These are phyloP conservation scores for Musa beccarii DNA, from an alignment of 176 grass and related monocot genomes.

Conservation along the genomic window DNA sequence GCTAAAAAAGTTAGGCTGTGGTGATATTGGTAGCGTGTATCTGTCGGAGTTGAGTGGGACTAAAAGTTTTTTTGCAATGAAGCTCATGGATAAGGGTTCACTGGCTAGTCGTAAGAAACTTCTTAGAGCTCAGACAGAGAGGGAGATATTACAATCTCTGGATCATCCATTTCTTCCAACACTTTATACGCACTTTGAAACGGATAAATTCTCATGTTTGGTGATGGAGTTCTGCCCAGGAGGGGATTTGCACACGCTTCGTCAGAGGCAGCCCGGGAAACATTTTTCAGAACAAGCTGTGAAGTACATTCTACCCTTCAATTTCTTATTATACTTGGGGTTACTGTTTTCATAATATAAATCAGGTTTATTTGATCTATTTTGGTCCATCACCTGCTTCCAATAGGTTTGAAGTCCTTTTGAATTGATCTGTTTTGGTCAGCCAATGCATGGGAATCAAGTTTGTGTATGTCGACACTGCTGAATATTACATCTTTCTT, in stretches of 20 bases:
- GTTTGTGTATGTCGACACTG: too few relatives aligned
- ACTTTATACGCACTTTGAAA: constrained; percentile 20
- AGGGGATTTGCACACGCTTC: constrained; percentile 10
- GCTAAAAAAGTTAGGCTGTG: constrained; percentile 10
- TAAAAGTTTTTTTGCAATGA: constrained; percentile 18
- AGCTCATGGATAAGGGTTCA: constrained; percentile 12
- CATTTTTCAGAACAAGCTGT: constrained; percentile 20
- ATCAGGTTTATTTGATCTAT: background rate
- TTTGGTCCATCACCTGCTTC: too few relatives aligned
- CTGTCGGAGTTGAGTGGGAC: constrained; percentile 18
- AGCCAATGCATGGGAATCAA: too few relatives aligned
- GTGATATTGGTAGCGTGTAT: constrained; percentile 18
- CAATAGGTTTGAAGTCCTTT: too few relatives aligned
- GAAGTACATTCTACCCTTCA: background rate
- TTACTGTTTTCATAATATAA: background rate
- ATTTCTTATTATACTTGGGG: background rate
- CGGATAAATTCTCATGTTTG: constrained; percentile 15
- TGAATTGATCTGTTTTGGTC: too few relatives aligned
- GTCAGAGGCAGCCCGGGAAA: constrained; percentile 13
- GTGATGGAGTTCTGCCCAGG: constrained; percentile 22
- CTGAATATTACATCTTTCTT: background rate
- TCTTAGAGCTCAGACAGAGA: constrained; percentile 15
- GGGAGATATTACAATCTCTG: constrained; percentile 16
- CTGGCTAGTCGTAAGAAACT: constrained; percentile 14
- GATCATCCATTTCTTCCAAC: constrained; percentile 24